Percentiles rank a stretch among this genome's conserved stretches.
These are phyloP conservation scores for Cystobasidium pallidum DNA, from an alignment of 1,284 basidiomycete species.

Conservation along the genomic window DNA sequence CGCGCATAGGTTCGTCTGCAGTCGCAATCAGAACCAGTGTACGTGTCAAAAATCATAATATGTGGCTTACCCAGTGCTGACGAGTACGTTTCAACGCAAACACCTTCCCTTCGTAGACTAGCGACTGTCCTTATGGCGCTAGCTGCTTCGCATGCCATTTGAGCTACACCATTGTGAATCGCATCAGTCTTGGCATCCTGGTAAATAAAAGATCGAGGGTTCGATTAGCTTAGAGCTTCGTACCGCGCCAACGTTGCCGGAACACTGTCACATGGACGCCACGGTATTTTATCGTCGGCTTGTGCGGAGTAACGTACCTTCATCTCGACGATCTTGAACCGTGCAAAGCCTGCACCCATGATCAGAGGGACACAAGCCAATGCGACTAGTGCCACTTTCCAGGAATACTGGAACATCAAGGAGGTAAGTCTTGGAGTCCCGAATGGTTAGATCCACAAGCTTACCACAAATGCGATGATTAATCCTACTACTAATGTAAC, in stretches of 20 bases:
- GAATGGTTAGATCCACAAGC: too few relatives aligned
- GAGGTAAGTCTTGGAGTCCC: too few relatives aligned
- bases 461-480: slow-evolving; percentile 68
- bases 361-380: slow-evolving; percentile 41
- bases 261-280: too few relatives aligned
- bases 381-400: slow-evolving; percentile 40
- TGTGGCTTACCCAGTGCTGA: slow-evolving; percentile 5
- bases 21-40: not conserved
- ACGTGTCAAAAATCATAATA: not conserved
- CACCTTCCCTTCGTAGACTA: slow-evolving; percentile 56
- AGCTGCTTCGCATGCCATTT: slow-evolving; percentile 87
- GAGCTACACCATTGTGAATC: slow-evolving; percentile 62
- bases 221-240: too few relatives aligned
- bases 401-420: slow-evolving; percentile 22
- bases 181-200: slow-evolving; percentile 23
- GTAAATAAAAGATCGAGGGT: not conserved
- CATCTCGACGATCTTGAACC: slow-evolving; percentile 24
- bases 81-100: slow-evolving; percentile 17
- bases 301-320: slow-evolving; percentile 11
- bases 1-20: slow-evolving; percentile 33
- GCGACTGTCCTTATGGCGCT: slow-evolving; percentile 91
- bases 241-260: too few relatives aligned
- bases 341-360: slow-evolving; percentile 28
- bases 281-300: too few relatives aligned
- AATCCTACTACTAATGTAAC: slow-evolving; percentile 76